A percentile compares a stretch with the other conserved stretches of the same genome.
Conservation (phyloP, 257 asterid species). For the Scutellaria galericulata region DNA sequence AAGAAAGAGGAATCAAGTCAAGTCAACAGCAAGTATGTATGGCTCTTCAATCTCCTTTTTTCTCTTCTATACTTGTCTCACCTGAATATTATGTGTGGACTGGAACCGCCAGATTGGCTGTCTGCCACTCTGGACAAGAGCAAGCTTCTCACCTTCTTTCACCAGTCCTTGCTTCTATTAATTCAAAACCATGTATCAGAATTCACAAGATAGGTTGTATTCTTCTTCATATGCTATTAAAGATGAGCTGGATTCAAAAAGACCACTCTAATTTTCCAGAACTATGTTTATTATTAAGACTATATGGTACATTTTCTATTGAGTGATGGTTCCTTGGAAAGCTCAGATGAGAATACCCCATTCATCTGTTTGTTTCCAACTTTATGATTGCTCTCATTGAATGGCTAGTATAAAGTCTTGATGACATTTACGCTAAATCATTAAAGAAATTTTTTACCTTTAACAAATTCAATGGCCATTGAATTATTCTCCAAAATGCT, state of each 20-base stretch:
- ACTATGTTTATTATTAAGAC: not conserved
- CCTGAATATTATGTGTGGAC: conserved; percentile 93
- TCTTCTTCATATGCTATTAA: conserved; percentile 10
- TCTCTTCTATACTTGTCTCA: conserved; percentile 69
- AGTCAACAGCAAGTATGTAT: not conserved
- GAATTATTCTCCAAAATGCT: too few relatives aligned
- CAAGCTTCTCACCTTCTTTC: conserved; percentile 89
- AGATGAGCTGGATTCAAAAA: conserved; percentile 8
- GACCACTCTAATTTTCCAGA: not conserved
- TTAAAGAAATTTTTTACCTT: conserved; percentile 50
- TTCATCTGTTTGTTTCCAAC: not conserved
- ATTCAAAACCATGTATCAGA: conserved; percentile 14
- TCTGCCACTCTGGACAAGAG: conserved; percentile 93
- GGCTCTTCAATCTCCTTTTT: not conserved
- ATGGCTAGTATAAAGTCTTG: conserved; percentile 1
- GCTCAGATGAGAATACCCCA: not conserved
- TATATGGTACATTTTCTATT: not conserved
- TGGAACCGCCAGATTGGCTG: conserved; percentile 84
- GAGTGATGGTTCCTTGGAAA: not conserved
- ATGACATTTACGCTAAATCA: conserved; percentile 15
- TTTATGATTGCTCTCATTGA: not conserved
- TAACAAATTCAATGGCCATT: conserved; percentile 67
- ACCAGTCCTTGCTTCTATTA: conserved; percentile 85
- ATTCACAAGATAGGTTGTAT: conserved; percentile 8
- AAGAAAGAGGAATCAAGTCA: conserved; percentile 15